phyloP scores from a whole-genome alignment of 257 asterid species.

The Jasminum sambac region DNA sequence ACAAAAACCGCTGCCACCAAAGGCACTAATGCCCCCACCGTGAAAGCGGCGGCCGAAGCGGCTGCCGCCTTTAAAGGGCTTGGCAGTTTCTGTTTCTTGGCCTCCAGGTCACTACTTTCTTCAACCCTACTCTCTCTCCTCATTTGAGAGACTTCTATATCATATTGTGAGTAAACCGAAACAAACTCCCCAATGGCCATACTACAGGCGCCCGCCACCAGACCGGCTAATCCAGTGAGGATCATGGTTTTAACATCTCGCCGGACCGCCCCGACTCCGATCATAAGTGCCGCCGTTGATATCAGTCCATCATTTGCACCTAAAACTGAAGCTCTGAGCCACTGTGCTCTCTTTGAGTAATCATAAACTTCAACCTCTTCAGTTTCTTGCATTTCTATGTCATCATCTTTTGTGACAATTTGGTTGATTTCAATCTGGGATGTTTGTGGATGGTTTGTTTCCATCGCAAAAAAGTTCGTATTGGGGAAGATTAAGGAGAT shows the following conservation, averaged over 20 bases:
- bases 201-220: slow-evolving; percentile 71
- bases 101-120: background rate
- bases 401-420: slow-evolving; percentile 23
- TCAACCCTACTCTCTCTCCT: slow-evolving; percentile 26
- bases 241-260: slow-evolving; percentile 55
- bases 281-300: slow-evolving; percentile 69
- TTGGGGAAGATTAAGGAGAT: background rate
- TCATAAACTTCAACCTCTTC: slow-evolving; percentile 33
- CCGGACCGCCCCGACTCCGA: slow-evolving; percentile 70
- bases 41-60: slow-evolving; percentile 63
- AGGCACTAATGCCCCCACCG: slow-evolving; percentile 64
- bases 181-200: slow-evolving; percentile 84
- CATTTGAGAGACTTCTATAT: slow-evolving; percentile 60
- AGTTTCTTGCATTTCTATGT: slow-evolving; percentile 29
- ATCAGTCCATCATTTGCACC: slow-evolving; percentile 77
- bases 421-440: background rate
- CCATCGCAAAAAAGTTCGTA: slow-evolving; percentile 23
- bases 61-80: slow-evolving; percentile 56
- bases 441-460: slow-evolving; percentile 21
- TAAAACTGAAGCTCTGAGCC: slow-evolving; percentile 75
- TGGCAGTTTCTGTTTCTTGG: slow-evolving; percentile 39
- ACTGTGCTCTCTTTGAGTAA: slow-evolving; percentile 61
- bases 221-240: slow-evolving; percentile 62
- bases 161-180: slow-evolving; percentile 67
- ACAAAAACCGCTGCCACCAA: slow-evolving; percentile 54